These are phyloP conservation scores for Pterula multifida DNA, from an alignment of 1,284 basidiomycete genomes.

Conservation along the genomic window DNA sequence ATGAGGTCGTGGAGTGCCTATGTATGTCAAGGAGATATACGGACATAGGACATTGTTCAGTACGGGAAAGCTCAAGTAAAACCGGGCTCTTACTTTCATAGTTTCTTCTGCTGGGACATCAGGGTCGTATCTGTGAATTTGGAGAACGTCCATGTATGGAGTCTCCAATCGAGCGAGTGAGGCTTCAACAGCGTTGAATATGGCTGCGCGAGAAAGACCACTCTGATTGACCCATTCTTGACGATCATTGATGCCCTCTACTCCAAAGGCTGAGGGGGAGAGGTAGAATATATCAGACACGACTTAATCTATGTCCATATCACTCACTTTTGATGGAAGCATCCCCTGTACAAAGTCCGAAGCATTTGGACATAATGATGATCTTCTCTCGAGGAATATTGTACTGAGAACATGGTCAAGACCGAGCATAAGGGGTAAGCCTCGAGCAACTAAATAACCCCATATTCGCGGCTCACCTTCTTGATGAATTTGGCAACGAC, in stretches of 20 bases:
- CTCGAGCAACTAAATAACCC: neutral
- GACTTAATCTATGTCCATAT: neutral
- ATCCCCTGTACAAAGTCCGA: neutral
- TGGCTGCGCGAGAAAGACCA: slow-evolving; percentile 17
- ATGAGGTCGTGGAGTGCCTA: slow-evolving; percentile 18
- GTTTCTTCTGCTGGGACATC: slow-evolving; percentile 16
- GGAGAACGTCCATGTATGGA: slow-evolving; percentile 23
- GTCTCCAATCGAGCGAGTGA: slow-evolving; percentile 18
- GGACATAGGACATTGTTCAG: neutral
- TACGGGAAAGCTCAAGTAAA: neutral
- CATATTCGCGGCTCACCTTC: slow-evolving; percentile 10
- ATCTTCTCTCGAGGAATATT: slow-evolving; percentile 32
- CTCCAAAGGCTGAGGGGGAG: neutral
- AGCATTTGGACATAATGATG: slow-evolving; percentile 22
- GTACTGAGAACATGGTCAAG: slow-evolving; percentile 13
- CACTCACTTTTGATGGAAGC: neutral
- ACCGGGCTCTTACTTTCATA: slow-evolving; percentile 9
- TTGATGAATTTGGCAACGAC: slow-evolving; percentile 36
- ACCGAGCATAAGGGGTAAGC: neutral
- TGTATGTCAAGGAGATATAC: neutral
- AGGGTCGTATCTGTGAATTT: slow-evolving; percentile 19
- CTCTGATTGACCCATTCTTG: slow-evolving; percentile 21
- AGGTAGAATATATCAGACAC: no score
- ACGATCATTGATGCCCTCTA: slow-evolving; percentile 1
- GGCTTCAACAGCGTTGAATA: slow-evolving; percentile 19